Conservation (phyloP, 371 early-diverging fungal species). For the Capillidium rhysosporum region DNA sequence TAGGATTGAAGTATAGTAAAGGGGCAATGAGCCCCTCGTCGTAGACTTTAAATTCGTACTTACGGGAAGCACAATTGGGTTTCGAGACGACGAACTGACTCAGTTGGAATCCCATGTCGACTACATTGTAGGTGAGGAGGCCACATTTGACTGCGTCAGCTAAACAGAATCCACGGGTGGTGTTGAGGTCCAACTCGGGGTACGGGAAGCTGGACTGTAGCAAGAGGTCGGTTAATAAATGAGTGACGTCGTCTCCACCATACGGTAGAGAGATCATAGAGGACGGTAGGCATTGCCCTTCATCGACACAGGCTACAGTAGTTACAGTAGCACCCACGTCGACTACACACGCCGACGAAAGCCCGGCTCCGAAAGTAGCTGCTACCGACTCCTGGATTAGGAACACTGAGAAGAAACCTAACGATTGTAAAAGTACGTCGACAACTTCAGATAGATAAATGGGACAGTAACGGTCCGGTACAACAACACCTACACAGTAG, state of each 20-base stretch:
- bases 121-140: conserved; percentile 61
- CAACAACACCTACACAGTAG: conserved; percentile 48
- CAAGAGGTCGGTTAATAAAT: conserved; percentile 42
- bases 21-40: conserved; percentile 72
- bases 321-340: conserved; percentile 83
- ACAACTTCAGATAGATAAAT: conserved; percentile 37
- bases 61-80: conserved; percentile 41
- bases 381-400: conserved; percentile 38
- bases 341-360: conserved; percentile 66
- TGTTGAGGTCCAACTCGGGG: conserved; percentile 29
- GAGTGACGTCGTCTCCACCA: conserved; percentile 75
- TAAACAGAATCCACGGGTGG: conserved; percentile 43
- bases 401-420: conserved; percentile 52
- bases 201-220: conserved; percentile 55
- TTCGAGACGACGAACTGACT: conserved; percentile 58
- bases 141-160: conserved; percentile 54
- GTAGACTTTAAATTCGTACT: conserved; percentile 65
- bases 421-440: conserved; percentile 41
- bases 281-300: conserved; percentile 52
- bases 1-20: conserved; percentile 21
- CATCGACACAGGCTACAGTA: conserved; percentile 63
- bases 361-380: conserved; percentile 76
- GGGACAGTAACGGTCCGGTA: conserved; percentile 53
- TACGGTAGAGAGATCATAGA: conserved; percentile 33
- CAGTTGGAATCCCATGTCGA: conserved; percentile 55